Percentiles rank a stretch among this genome's conserved stretches.
Evolutionary conservation across 2,329 filamentous ascomycete species (phyloP).

Genomic region (Dothidotthia symphoricarpi): DNA sequence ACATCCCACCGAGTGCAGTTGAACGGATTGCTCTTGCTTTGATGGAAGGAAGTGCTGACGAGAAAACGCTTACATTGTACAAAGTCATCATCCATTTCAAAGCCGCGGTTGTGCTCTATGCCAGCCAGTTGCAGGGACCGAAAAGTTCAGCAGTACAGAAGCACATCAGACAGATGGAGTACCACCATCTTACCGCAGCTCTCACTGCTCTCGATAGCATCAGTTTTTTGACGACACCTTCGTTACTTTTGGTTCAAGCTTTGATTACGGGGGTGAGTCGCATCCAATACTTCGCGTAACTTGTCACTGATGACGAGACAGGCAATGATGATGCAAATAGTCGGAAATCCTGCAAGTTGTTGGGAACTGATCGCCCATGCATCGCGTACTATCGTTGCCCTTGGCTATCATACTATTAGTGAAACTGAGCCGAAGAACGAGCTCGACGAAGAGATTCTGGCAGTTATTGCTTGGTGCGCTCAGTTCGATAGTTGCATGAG

Average conservation of each 20-base stretch:
- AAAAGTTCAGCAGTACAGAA: conserved; percentile 24
- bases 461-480: conserved; percentile 31
- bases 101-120: conserved; percentile 26
- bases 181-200: conserved; percentile 29
- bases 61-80: conserved; percentile 30
- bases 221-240: conserved; percentile 29
- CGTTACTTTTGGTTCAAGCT: conserved; percentile 29
- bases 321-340: conserved; percentile 35
- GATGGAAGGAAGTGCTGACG: conserved; percentile 29
- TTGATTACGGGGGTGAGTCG: conserved; percentile 32
- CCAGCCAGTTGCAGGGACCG: conserved; percentile 23
- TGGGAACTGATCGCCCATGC: conserved; percentile 35
- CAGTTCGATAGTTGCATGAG: conserved; percentile 35
- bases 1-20: conserved; percentile 31
- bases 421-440: conserved; percentile 17
- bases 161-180: conserved; percentile 27
- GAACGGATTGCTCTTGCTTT: conserved; percentile 31
- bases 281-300: not conserved
- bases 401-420: conserved; percentile 30
- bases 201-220: conserved; percentile 31
- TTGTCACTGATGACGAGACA: not conserved
- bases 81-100: conserved; percentile 36
- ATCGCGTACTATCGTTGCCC: conserved; percentile 32
- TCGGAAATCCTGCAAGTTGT: conserved; percentile 34
- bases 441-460: conserved; percentile 26